Conservation (phyloP, 2,329 filamentous ascomycete genomes). For the Neurospora crassa region DNA sequence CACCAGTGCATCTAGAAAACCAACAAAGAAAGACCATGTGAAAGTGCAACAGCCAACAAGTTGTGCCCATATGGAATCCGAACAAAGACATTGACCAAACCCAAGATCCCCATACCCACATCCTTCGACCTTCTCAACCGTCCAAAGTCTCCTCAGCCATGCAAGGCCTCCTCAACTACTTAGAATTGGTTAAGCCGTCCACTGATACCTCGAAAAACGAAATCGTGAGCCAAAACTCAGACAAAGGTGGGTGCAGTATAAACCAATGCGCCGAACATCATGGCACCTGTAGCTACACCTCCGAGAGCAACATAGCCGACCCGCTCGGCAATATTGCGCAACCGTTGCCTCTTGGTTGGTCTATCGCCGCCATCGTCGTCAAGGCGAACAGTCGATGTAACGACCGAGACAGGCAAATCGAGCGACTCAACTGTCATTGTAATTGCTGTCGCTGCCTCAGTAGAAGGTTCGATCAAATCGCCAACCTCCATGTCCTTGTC, state of each 20-base stretch:
- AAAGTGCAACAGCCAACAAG: background rate
- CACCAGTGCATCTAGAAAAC: background rate
- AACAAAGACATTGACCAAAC: background rate
- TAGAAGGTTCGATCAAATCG: background rate
- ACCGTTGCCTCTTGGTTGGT: conserved; percentile 21
- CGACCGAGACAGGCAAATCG: background rate
- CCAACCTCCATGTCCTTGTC: background rate
- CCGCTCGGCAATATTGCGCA: conserved; percentile 22
- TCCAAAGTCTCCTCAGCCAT: background rate
- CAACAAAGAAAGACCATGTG: background rate
- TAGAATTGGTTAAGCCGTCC: background rate
- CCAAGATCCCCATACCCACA: background rate
- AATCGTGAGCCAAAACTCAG: conserved; percentile 4
- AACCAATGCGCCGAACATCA: conserved; percentile 28
- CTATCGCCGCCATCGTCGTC: conserved; percentile 1
- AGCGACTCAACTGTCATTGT: background rate
- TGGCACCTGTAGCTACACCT: conserved; percentile 24
- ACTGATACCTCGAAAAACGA: background rate
- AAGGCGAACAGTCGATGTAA: conserved; percentile 1
- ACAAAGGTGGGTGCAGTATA: conserved; percentile 28
- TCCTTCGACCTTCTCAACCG: background rate
- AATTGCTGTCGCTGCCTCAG: background rate
- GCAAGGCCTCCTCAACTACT: background rate
- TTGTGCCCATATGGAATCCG: background rate
- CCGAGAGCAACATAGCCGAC: conserved; percentile 29